These are phyloP conservation scores for Termitomyces sp. DNA, from an alignment of 768 basidiomycete genomes.

Conservation along the genomic window DNA sequence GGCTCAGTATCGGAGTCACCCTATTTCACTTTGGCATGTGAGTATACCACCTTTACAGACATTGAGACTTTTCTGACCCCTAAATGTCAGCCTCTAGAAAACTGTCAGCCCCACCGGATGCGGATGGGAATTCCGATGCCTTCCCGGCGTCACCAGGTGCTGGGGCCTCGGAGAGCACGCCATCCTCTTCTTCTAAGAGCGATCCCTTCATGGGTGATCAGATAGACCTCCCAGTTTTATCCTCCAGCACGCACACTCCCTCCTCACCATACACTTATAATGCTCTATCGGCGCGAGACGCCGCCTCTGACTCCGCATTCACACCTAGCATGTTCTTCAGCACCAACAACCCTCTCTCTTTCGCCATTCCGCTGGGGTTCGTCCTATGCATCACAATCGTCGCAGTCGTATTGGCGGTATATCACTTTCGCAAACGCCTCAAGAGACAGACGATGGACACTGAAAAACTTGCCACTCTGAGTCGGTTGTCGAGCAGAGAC, in stretches of 20 bases:
- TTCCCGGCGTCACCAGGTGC: background rate
- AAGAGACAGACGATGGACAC: constrained; percentile 15
- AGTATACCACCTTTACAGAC: constrained; percentile 3
- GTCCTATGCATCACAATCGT: constrained; percentile 26
- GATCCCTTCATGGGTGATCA: background rate
- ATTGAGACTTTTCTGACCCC: background rate
- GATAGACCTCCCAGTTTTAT: background rate
- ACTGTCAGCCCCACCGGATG: background rate
- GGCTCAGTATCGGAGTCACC: constrained; percentile 19
- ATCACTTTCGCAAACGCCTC: constrained; percentile 20
- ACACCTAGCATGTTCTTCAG: constrained; percentile 18
- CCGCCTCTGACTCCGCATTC: constrained; percentile 4
- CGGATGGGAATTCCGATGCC: background rate
- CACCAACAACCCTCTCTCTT: constrained; percentile 22
- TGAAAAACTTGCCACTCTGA: constrained; percentile 15
- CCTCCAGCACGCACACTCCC: background rate
- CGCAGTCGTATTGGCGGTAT: constrained; percentile 22
- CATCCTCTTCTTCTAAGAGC: background rate
- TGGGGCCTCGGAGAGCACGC: background rate
- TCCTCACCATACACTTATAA: background rate
- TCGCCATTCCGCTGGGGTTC: constrained; percentile 29
- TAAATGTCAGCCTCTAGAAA: background rate
- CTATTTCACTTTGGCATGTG: constrained; percentile 21
- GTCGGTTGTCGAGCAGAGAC: constrained; percentile 9
- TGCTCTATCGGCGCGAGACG: background rate